Base-by-base conservation (phyloP, 179 eudicot genomes). In the Beta corolliflora region DNA sequence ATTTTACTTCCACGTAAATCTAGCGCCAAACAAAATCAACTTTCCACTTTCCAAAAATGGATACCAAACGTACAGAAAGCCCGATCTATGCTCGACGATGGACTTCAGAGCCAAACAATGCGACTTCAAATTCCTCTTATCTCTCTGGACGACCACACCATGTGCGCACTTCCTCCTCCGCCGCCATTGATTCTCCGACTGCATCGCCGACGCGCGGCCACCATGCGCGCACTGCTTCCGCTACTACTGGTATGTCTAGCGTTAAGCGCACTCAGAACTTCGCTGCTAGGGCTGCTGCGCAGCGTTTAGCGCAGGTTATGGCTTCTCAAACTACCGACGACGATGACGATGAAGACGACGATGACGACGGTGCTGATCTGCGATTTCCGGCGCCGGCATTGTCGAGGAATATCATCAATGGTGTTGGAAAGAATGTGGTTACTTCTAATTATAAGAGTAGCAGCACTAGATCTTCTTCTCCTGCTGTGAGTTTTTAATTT, bases 271-370 rank as follows among this genome's bases (percentile, higher is more conserved):
- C 89, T 86, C 95, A 94, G 89, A 93, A 93, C 87, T 85, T 86
- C 80, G 98, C 98, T 41, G 97, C 98, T 54, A 87, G 88, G 61
- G 98, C 98, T 31, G 98, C 97, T 48, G 95, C 98, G 13, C 98
- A 94, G 80, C 89, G 98, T 6, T 93, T 94, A 16, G 97, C 98
- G 78, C 92, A 89, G 80, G 98, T 93, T 85, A 94, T 93, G 98
- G 97, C 98, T 41, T 90, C 97, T 66, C 97, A 91, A 41, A 83
- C 92, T 48, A 87, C 92, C 63, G 88, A 82, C 71, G 89, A 80
- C 54, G 88, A 89, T 55, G 91, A 87, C 9, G 91, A 90, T 14
- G 92, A 91, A 3, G 97, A 93, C 5, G 89, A 84, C 2, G 88
- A 86, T 31, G 87, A 81, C 21, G 89, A 82, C 21, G 90, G 81